Evolutionary conservation across 1,139 yeast species (phyloP), one percentile per base, ranked within the genome.

Genomic region (Debaryomyces coudertii): DNA sequence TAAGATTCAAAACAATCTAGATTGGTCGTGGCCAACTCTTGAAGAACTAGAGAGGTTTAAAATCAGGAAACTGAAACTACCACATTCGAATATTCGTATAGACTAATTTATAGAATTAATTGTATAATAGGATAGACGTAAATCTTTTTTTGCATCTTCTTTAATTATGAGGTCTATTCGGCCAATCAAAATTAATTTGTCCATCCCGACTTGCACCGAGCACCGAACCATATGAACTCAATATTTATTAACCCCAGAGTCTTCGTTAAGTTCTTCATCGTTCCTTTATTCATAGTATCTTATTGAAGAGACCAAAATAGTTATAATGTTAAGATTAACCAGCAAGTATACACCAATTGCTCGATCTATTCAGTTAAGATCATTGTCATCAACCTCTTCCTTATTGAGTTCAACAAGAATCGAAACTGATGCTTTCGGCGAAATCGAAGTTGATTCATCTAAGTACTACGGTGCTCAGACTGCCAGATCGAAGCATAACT

Each of bases 381-480:
- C 57, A 46, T 63, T 72, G 51, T 56, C 71, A 23, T 48, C 66
- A 28, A 53, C 69, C 9, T 47, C 65, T 7, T 49, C 61, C 35
- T 53, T 62, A 40, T 53, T 63, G 47, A 55, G 61, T 44, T 57
- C 62, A 49, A 66, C 74, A 49, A 85, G 98, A 76, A 80, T 80
- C 49, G 99, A 93, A 69, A 80, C 90, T 48, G 99, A 93, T 70
- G 97, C 98, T 44, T 93, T 93, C 63, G 99, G 99, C 57, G 96
- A 89, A 63, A 87, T 93, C 61, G 88, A 88, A 63, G 98, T 92
- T 44, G 95, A 90, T 48, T 73, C 80, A 50, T 79, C 87, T 62
- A 85, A 83, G 65, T 92, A 92, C 77, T 92, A 96, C 89, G 98
- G 99, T 51, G 98, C 99, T 36, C 99, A 93, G 74, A 93, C 99